These are phyloP conservation scores for Xenoacremonium recifei DNA, from an alignment of 2,329 filamentous ascomycete genomes.

Conservation along the genomic window DNA sequence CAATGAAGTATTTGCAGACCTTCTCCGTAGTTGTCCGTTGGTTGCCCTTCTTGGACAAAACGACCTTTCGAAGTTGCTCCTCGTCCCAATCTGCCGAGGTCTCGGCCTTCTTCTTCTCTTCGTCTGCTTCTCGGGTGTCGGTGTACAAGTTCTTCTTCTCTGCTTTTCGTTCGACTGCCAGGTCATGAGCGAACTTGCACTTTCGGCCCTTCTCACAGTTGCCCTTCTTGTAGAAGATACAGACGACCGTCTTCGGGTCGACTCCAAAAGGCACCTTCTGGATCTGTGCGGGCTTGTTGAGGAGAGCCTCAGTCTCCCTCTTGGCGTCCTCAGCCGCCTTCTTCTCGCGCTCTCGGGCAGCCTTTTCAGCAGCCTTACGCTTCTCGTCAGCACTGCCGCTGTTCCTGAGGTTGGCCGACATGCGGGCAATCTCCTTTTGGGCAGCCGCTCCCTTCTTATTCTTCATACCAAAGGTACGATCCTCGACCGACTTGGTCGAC, in stretches of 20 bases:
- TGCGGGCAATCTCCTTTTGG: slow-evolving; percentile 85
- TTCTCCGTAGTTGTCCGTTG: slow-evolving; percentile 94
- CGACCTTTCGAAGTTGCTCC: slow-evolving; percentile 87
- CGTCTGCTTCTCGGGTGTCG: slow-evolving; percentile 69
- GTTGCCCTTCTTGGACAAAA: slow-evolving; percentile 95
- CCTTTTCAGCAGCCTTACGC: slow-evolving; percentile 68
- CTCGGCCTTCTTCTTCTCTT: slow-evolving; percentile 82
- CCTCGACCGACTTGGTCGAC: slow-evolving; percentile 69
- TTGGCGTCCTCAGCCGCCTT: slow-evolving; percentile 82
- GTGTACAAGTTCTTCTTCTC: slow-evolving; percentile 91
- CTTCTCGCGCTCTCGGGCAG: slow-evolving; percentile 79
- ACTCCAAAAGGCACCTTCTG: slow-evolving; percentile 98
- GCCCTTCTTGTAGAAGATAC: slow-evolving; percentile 96
- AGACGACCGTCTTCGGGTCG: slow-evolving; percentile 95
- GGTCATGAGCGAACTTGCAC: slow-evolving; percentile 97
- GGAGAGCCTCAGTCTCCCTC: slow-evolving; percentile 74
- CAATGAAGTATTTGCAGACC: slow-evolving; percentile 98
- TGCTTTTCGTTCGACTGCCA: slow-evolving; percentile 83
- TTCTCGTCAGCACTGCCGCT: slow-evolving; percentile 87
- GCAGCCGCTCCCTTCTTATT: slow-evolving; percentile 96
- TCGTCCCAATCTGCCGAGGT: slow-evolving; percentile 98
- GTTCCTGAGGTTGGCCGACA: slow-evolving; percentile 69
- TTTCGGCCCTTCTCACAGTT: slow-evolving; percentile 96
- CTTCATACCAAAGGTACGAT: slow-evolving; percentile 99
- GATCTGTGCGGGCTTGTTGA: slow-evolving; percentile 90